Percentiles rank a stretch among this genome's conserved stretches.
phyloP scores from a whole-genome alignment of 129 eudicot genomes.

The Pseudognaphalium luteoalbum region DNA sequence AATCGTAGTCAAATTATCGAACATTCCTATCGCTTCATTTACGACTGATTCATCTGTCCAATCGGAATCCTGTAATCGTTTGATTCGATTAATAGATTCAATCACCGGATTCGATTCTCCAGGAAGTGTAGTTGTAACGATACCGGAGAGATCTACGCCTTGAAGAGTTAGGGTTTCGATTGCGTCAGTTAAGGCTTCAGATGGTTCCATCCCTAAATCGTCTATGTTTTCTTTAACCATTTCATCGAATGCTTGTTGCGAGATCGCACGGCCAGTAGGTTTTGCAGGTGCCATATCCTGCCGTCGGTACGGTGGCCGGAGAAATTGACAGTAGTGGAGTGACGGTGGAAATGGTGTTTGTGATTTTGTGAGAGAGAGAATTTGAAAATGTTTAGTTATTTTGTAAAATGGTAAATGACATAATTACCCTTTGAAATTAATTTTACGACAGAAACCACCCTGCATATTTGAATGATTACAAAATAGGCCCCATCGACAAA shows the following conservation, averaged over 20 bases:
- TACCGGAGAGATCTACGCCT: slow-evolving; percentile 97
- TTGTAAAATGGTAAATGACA: neutral
- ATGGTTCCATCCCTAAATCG: slow-evolving; percentile 79
- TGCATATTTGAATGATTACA: neutral
- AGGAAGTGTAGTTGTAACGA: slow-evolving; percentile 56
- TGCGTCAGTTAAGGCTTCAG: slow-evolving; percentile 84
- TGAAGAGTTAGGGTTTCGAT: slow-evolving; percentile 85
- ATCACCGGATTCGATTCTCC: slow-evolving; percentile 77
- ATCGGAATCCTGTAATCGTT: slow-evolving; percentile 28
- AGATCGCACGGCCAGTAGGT: slow-evolving; percentile 39
- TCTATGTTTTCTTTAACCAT: slow-evolving; percentile 78
- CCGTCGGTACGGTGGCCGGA: slow-evolving; percentile 27
- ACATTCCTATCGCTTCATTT: slow-evolving; percentile 35
- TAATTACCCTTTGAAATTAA: neutral
- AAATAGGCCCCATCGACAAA: too few species aligned
- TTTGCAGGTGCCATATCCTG: slow-evolving; percentile 47
- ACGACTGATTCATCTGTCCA: slow-evolving; percentile 30
- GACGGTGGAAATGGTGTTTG: slow-evolving; percentile 10
- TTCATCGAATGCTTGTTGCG: slow-evolving; percentile 86
- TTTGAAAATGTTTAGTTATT: neutral
- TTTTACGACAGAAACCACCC: neutral
- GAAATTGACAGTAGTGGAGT: slow-evolving; percentile 15
- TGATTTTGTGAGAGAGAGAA: neutral
- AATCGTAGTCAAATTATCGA: slow-evolving; percentile 37
- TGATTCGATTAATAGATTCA: slow-evolving; percentile 51